phyloP scores from a whole-genome alignment of 179 eudicot species.

The Heliamphora pulchella region DNA sequence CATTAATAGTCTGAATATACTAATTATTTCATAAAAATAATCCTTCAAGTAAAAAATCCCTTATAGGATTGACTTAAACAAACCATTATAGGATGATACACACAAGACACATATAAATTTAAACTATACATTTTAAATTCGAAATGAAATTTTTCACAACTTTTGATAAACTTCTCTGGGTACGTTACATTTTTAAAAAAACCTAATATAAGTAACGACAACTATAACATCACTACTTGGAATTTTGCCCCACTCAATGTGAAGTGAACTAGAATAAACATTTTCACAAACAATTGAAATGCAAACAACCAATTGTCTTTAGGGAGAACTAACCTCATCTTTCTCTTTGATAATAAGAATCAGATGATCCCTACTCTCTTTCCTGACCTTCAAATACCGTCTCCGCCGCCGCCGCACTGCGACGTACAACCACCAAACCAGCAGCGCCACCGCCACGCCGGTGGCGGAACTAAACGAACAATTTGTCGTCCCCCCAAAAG shows the following conservation, averaged over 20 bases:
- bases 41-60: too few relatives aligned
- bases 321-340: constrained; percentile 38
- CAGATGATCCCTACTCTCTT: constrained; percentile 32
- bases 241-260: neutral
- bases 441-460: constrained; percentile 18
- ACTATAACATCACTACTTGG: neutral
- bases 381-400: neutral
- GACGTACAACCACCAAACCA: constrained; percentile 23
- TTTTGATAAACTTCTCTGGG: too few relatives aligned
- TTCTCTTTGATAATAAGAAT: constrained; percentile 29
- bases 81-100: too few relatives aligned
- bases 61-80: too few relatives aligned
- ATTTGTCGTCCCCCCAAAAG: constrained; percentile 1
- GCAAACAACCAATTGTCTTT: neutral
- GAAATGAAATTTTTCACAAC: too few relatives aligned
- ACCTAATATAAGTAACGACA: neutral
- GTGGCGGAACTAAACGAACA: constrained; percentile 3
- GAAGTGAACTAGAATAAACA: neutral
- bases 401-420: constrained; percentile 25
- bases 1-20: too few relatives aligned
- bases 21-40: too few relatives aligned
- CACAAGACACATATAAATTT: too few relatives aligned
- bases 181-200: too few relatives aligned
- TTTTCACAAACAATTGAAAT: constrained; percentile 19
- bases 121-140: too few relatives aligned